phyloP scores from a whole-genome alignment of 2,329 filamentous ascomycete species.

The Lasiodiplodia gonubiensis region DNA sequence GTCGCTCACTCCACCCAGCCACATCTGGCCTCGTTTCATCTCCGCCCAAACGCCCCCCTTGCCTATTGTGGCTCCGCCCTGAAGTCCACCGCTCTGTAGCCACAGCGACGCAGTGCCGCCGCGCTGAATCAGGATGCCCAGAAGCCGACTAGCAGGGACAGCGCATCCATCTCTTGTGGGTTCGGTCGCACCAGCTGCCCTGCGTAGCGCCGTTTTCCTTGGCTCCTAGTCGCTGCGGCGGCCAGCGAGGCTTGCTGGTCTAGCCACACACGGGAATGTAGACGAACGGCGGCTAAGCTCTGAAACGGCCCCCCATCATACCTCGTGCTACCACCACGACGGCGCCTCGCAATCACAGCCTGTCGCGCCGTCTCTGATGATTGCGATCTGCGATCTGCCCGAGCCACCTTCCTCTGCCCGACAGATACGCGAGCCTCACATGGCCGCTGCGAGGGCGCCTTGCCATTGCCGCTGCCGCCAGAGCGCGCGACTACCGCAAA shows the following conservation, averaged over 20 bases:
- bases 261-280: conserved; percentile 21
- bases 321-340: conserved; percentile 2
- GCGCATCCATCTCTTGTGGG: neutral
- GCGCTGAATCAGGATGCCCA: neutral
- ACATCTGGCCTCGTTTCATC: neutral
- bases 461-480: conserved; percentile 1
- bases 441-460: neutral
- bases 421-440: neutral
- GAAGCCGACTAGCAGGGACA: neutral
- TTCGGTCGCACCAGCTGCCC: neutral
- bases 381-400: conserved; percentile 17
- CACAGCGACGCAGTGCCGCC: neutral
- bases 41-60: conserved; percentile 2
- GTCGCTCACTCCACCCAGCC: neutral
- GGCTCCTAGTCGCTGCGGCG: neutral
- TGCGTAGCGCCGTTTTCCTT: neutral
- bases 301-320: conserved; percentile 16
- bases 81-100: neutral
- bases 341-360: conserved; percentile 1
- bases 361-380: conserved; percentile 5
- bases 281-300: conserved; percentile 18
- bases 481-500: neutral
- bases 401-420: neutral
- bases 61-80: neutral
- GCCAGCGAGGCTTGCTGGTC: neutral